These are phyloP conservation scores for Xylaria sp. DNA, from an alignment of 2,329 filamentous ascomycete species.

Conservation along the genomic window DNA sequence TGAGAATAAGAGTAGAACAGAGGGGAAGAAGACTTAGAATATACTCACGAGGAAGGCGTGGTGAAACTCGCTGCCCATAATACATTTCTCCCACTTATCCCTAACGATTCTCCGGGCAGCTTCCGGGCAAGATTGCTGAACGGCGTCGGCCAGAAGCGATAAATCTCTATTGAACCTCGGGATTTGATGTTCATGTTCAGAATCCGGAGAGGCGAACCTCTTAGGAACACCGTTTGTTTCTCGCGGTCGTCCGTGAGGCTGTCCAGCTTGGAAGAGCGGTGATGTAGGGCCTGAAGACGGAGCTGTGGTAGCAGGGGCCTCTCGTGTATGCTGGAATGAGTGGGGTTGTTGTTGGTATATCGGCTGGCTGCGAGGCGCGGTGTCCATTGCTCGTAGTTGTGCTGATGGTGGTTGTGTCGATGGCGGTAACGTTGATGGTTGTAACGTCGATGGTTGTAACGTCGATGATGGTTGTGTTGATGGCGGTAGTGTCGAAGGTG, in stretches of 20 bases:
- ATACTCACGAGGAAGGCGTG: constrained; percentile 57
- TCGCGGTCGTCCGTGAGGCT: background rate
- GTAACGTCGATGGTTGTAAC: background rate
- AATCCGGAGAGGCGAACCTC: constrained; percentile 20
- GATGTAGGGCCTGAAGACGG: background rate
- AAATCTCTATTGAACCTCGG: constrained; percentile 49
- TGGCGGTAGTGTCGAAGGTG: background rate
- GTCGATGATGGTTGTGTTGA: background rate
- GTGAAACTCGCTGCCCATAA: constrained; percentile 59
- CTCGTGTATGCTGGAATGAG: too few relatives aligned
- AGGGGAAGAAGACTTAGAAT: constrained; percentile 1
- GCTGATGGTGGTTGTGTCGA: background rate
- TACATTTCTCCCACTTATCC: constrained; percentile 57
- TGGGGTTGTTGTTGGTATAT: too few relatives aligned
- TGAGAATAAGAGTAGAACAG: background rate
- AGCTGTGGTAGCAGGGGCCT: background rate
- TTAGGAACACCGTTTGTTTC: background rate
- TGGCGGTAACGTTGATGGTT: background rate
- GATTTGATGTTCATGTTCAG: constrained; percentile 27
- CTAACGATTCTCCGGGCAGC: constrained; percentile 56
- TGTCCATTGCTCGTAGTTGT: background rate
- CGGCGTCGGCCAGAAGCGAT: constrained; percentile 45
- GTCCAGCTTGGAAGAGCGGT: background rate
- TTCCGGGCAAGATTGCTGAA: constrained; percentile 50
- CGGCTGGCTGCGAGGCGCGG: too few relatives aligned